Evolutionary conservation across 2,329 filamentous ascomycete species (phyloP), one percentile per base, ranked within the genome.

Genomic region (Helotiales sp.): DNA sequence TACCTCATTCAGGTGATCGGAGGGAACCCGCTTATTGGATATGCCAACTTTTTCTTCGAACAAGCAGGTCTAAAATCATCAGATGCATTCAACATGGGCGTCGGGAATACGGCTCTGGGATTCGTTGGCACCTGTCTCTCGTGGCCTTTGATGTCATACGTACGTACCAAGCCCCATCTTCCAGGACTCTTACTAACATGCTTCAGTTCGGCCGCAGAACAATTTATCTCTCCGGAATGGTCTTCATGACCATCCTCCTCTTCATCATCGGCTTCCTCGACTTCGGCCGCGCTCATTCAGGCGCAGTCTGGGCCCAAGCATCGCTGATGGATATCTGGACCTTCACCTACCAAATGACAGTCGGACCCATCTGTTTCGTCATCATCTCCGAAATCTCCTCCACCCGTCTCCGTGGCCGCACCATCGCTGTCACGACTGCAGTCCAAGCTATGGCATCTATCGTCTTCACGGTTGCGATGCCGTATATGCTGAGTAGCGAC

Each of bases 141-240:
- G 77, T 81, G 66, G 70, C 79, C 5, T 75, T 76, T 44, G 80
- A 79, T 10, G 69, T 82, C 7, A 55, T 76, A 17, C 79, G 78
- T 5, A 82, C 78, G 80, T 72, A 70, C 33, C 73, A 76, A 3
- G 71, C 77, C 30, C 67, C 70, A 7, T 68, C 74, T 2, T 76
- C 5, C 78, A 60, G 24, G 68, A 5, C 69, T 71, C 22, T 74
- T 81, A 61, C 67, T 75, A 27, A 66, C 76, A 2, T 63, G 6
- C 75, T 12, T 77, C 75, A 71, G 75, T 81, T 84, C 55, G 83
- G 84, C 67, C 81, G 84, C 52, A 82, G 84, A 49, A 79, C 79
- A 46, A 85, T 87, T 70, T 87, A 86, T 69, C 75, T 86, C 56
- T 85, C 80, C 73, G 84, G 84, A 59, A 80, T 81, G 24, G 68